Conservation (phyloP, 2,329 filamentous ascomycete genomes). For the Fusarium sp. region DNA sequence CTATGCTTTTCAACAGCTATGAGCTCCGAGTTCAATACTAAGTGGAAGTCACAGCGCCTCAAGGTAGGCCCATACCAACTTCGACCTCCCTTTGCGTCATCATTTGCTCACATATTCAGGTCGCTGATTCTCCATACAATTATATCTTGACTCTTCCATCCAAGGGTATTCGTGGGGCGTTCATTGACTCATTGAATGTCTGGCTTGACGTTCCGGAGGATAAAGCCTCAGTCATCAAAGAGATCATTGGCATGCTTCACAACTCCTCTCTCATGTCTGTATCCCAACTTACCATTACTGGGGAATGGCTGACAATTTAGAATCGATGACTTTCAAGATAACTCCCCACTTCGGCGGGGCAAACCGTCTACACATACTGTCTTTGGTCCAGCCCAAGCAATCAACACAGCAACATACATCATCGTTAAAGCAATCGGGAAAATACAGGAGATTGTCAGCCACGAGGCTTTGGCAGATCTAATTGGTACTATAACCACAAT, state of each 20-base stretch:
- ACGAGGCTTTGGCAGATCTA: background rate
- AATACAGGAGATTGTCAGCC: background rate
- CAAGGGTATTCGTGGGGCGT: background rate
- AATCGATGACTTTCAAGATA: conserved; percentile 9
- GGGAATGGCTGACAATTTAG: background rate
- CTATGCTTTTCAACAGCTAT: background rate
- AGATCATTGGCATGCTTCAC: background rate
- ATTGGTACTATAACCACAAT: background rate
- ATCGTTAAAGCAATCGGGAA: background rate
- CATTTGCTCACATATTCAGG: background rate
- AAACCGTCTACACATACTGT: conserved; percentile 5
- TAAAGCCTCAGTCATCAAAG: background rate
- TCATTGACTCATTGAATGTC: background rate
- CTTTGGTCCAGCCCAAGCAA: conserved; percentile 1
- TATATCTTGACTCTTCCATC: background rate
- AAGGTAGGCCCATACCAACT: rapidly evolving
- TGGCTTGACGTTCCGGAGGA: background rate
- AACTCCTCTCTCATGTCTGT: conserved; percentile 5
- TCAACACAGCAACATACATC: background rate
- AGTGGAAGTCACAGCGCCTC: background rate
- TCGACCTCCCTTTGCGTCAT: rapidly evolving
- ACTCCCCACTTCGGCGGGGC: background rate
- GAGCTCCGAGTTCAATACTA: background rate
- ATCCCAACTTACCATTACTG: rapidly evolving
- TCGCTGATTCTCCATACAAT: background rate